These are phyloP conservation scores for Dendrocalamus latiflorus DNA, from an alignment of 202 grass and related monocot genomes.

Conservation along the genomic window DNA sequence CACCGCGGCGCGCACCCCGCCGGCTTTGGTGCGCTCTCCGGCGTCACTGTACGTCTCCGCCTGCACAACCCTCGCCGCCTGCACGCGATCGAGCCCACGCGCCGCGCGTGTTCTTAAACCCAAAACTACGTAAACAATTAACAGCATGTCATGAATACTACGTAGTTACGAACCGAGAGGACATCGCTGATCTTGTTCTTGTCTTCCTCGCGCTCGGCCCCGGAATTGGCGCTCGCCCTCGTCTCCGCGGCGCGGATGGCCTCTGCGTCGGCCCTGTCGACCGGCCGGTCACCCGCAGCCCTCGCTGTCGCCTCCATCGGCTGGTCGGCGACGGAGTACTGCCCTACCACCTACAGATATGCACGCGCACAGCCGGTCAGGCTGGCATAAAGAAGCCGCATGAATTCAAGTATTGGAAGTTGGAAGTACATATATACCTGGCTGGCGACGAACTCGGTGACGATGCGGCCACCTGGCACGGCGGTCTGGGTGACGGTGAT, in stretches of 20 bases:
- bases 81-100: neutral
- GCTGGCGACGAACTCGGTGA: constrained; percentile 64
- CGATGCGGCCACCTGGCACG: constrained; percentile 45
- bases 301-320: constrained; percentile 29
- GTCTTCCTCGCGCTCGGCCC: no score
- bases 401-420: no score
- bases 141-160: no score
- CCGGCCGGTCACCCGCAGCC: constrained; percentile 26
- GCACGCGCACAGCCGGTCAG: no score
- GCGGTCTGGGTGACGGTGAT: constrained; percentile 46
- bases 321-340: constrained; percentile 36
- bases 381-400: no score
- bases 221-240: constrained; percentile 39
- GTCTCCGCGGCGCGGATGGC: constrained; percentile 56
- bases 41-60: no score
- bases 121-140: neutral
- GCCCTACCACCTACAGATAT: constrained; percentile 35
- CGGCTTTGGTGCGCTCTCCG: no score
- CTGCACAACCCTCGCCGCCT: no score
- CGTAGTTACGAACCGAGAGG: constrained; percentile 36
- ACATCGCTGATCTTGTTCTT: no score
- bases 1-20: no score
- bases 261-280: constrained; percentile 45
- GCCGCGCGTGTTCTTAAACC: neutral
- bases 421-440: constrained; percentile 24